Evolutionary conservation across 2,329 filamentous ascomycete species (phyloP).

Genomic region (Bipolaris sorokiniana): DNA sequence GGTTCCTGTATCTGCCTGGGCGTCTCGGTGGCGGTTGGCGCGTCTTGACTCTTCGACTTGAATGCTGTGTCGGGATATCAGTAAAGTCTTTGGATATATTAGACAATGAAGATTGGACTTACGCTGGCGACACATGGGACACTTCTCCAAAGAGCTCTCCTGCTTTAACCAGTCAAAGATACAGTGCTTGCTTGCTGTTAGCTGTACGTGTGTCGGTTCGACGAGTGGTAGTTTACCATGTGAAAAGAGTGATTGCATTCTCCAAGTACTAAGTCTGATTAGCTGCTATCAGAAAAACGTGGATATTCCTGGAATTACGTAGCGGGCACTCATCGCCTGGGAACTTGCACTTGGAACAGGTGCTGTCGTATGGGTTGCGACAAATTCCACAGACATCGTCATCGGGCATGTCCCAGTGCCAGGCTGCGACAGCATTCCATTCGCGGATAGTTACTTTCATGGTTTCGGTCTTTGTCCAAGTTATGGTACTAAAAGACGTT

Average conservation of each 20-base stretch:
- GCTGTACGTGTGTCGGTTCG: slow-evolving; percentile 3
- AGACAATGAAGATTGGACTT: slow-evolving; percentile 38
- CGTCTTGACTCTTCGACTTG: slow-evolving; percentile 48
- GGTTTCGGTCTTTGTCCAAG: slow-evolving; percentile 5
- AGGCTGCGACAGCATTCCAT: slow-evolving; percentile 94
- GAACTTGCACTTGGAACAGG: slow-evolving; percentile 97
- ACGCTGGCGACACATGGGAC: slow-evolving; percentile 98
- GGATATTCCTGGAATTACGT: slow-evolving; percentile 62
- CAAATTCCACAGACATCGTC: slow-evolving; percentile 99
- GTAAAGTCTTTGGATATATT: background rate
- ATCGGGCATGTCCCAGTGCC: slow-evolving; percentile 97
- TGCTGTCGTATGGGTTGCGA: slow-evolving; percentile 96
- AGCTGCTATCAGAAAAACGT: no score
- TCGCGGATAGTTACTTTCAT: slow-evolving; percentile 97
- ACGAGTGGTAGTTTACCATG: slow-evolving; percentile 66
- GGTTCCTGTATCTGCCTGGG: slow-evolving; percentile 22
- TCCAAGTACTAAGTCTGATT: slow-evolving; percentile 72
- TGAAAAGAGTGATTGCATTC: slow-evolving; percentile 98
- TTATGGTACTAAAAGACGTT: slow-evolving; percentile 6
- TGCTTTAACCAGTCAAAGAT: slow-evolving; percentile 96
- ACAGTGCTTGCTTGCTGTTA: slow-evolving; percentile 71
- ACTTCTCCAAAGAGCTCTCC: slow-evolving; percentile 89
- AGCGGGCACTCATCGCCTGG: slow-evolving; percentile 95
- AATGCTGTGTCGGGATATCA: slow-evolving; percentile 40
- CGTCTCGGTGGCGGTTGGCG: slow-evolving; percentile 25